Percentiles rank a stretch among this genome's conserved stretches.
Conservation (phyloP, 164 flowering plant genomes). For the Stephania yunnanensis region DNA sequence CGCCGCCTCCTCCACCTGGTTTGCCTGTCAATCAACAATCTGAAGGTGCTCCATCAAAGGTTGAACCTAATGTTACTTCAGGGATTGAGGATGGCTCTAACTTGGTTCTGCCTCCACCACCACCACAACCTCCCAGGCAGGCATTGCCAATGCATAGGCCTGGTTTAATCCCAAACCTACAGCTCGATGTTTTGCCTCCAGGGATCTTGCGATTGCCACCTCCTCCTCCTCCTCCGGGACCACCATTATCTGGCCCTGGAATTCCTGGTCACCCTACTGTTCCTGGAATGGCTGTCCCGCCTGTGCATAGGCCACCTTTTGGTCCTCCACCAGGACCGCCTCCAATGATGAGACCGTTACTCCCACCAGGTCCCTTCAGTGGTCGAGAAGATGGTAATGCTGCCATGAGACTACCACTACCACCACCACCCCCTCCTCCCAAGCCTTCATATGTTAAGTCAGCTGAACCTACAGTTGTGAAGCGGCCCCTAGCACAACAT, state of each 20-base stretch:
- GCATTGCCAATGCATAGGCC: conserved; percentile 43
- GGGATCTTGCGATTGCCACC: conserved; percentile 77
- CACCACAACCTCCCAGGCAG: conserved; percentile 77
- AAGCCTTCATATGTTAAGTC: conserved; percentile 95
- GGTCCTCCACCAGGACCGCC: conserved; percentile 78
- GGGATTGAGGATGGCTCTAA: conserved; percentile 38
- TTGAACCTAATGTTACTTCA: conserved; percentile 30
- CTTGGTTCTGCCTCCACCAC: conserved; percentile 52
- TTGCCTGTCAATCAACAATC: conserved; percentile 42
- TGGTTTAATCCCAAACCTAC: conserved; percentile 37
- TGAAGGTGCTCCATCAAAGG: conserved; percentile 35
- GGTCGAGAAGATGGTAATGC: conserved; percentile 37
- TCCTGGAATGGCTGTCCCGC: conserved; percentile 64
- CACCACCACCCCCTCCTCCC: conserved; percentile 47
- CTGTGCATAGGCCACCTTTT: conserved; percentile 63
- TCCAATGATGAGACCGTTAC: conserved; percentile 80
- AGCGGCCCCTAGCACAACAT: conserved; percentile 98
- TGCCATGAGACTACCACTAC: conserved; percentile 33
- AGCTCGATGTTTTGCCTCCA: conserved; percentile 72
- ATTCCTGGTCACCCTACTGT: conserved; percentile 39
- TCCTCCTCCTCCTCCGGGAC: conserved; percentile 76
- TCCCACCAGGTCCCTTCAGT: conserved; percentile 77
- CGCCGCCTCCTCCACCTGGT: conserved; percentile 76
- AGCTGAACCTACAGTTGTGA: conserved; percentile 96
- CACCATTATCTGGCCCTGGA: conserved; percentile 44